Base-by-base conservation (phyloP, 2,329 filamentous ascomycete genomes). In the Neonectria hederae region DNA sequence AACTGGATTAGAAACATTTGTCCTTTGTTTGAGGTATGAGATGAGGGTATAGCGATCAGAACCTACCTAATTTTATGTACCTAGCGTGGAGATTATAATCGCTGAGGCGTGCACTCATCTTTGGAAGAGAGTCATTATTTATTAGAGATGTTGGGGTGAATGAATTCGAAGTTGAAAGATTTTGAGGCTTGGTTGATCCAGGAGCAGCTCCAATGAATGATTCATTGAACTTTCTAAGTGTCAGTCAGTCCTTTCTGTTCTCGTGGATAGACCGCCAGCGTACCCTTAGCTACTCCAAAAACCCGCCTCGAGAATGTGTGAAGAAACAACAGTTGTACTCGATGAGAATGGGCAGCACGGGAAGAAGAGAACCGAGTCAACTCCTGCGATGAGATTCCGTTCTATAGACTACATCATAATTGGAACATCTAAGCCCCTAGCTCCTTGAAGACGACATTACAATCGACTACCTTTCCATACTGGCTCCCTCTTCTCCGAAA, bases 401-500 rank as follows among this genome's bases (percentile, higher is more conserved):
- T 21, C 8, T 21, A 42, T 40, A 19, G 11, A 11, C 38, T 42
- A 21, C n/a, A 19, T 11, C 4, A 3, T 21, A 21, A 11, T 11
- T 42, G 8, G 8, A n/a, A 2, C 38, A 21, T 42, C 35, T 11
- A 19, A 4, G 3, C 11, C 19, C 5, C n/a, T 32, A 32, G 45
- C 7, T 10, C 14, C 8, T 7, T 8, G 5, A 8, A 19, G 6
- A 43, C 10, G 17, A 43, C 1, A 2, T 58, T 38, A 63, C 21
- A 63, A 14, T 14, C 57, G 38, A 35, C 84, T 87, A 55, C 84
- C 81, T 65, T 81, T 84, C 90, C 90, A 93, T 43, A 78, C 79
- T 1, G 90, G 88, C 77, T 86, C 84, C 72, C 89, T 83, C 82
- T 89, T 92, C 82, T 92, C 90, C 9, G 89, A 86, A 79, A 93